phyloP scores from a whole-genome alignment of 805 yeast genomes.

The Candida sakaeoensis region DNA sequence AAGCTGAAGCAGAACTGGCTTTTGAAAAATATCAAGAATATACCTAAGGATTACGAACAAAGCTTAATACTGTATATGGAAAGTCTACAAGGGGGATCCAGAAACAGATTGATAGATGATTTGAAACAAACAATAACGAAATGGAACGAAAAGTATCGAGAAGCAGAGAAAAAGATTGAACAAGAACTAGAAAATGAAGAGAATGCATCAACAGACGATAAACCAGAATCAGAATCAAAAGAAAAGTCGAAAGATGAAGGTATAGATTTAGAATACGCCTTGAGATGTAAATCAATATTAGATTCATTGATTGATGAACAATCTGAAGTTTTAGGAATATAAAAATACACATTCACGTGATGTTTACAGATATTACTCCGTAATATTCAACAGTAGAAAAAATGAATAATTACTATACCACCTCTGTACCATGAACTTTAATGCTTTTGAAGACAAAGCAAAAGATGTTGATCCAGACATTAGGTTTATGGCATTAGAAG shows the following conservation, averaged over 20 bases:
- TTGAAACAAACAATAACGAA: conserved; percentile 42
- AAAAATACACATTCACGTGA: background rate
- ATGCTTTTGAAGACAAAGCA: conserved; percentile 39
- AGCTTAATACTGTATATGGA: conserved; percentile 50
- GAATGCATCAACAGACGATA: background rate
- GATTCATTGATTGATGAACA: conserved; percentile 32
- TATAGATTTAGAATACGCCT: conserved; percentile 34
- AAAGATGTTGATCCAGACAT: conserved; percentile 75
- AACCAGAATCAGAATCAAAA: conserved; percentile 8
- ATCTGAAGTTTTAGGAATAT: conserved; percentile 10
- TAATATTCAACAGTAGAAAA: conserved; percentile 8
- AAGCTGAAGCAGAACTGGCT: conserved; percentile 88
- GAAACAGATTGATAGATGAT: conserved; percentile 51
- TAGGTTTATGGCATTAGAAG: conserved; percentile 82
- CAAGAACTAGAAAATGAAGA: conserved; percentile 23
- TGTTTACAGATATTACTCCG: background rate
- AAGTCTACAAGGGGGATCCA: conserved; percentile 69
- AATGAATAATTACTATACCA: no score
- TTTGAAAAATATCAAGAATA: conserved; percentile 52
- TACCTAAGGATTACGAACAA: conserved; percentile 51
- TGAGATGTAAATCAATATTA: conserved; percentile 37
- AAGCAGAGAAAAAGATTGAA: conserved; percentile 39
- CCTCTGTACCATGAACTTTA: conserved; percentile 18
- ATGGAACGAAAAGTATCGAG: conserved; percentile 54
- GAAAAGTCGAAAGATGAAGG: conserved; percentile 12